Conservation (phyloP, 2,329 filamentous ascomycete genomes). For the Uncinocarpus reesii region DNA sequence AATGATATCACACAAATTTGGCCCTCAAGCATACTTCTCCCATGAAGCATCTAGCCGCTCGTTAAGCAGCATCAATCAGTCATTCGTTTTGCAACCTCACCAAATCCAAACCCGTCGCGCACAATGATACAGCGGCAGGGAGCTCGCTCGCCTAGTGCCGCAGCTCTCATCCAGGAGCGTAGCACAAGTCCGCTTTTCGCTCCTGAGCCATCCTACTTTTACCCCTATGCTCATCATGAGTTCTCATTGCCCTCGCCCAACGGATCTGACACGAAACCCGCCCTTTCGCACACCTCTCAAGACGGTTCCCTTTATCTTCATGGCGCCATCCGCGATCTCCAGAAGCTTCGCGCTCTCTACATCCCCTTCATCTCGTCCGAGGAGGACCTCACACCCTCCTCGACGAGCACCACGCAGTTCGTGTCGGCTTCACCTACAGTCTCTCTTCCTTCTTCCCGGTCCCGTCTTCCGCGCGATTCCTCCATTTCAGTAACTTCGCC, state of each 20-base stretch:
- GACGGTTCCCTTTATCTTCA: not conserved
- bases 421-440: not conserved
- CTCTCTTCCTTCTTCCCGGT: not conserved
- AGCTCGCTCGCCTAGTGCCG: not conserved
- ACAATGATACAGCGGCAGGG: slow-evolving; percentile 2
- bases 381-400: slow-evolving; percentile 3
- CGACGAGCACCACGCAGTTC: not conserved
- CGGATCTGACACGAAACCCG: not conserved
- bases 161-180: not conserved
- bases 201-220: not conserved
- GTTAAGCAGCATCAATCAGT: not conserved
- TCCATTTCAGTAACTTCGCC: not conserved
- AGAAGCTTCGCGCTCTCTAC: slow-evolving; percentile 8
- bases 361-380: slow-evolving; percentile 7
- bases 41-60: slow-evolving; percentile 3
- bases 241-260: not conserved
- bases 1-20: not conserved
- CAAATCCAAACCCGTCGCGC: not conserved
- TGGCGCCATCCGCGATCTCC: slow-evolving; percentile 3
- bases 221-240: not conserved
- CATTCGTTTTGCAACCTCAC: not conserved
- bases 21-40: not conserved
- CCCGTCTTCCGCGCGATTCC: not conserved
- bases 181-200: slow-evolving; percentile 8
- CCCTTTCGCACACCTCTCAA: not conserved